phyloP scores from a whole-genome alignment of 305 asterid species.

The Plantago coronopus region DNA sequence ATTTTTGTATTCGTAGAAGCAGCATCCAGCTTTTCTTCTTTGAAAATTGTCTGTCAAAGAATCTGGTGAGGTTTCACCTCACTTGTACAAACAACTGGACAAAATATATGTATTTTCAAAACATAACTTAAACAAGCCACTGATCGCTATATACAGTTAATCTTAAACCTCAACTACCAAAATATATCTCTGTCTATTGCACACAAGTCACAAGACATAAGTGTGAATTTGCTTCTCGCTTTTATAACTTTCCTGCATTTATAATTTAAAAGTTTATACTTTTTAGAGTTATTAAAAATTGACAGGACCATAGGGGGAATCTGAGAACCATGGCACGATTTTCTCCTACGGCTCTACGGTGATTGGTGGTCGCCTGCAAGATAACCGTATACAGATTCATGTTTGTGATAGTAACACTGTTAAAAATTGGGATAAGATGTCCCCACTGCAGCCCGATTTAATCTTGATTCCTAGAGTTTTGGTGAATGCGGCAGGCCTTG shows the following conservation, averaged over 20 bases:
- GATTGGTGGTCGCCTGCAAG: constrained; percentile 55
- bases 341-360: constrained; percentile 62
- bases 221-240: no score
- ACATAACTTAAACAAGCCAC: no score
- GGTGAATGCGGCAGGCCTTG: constrained; percentile 77
- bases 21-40: background rate
- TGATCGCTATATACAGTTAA: no score
- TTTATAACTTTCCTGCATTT: no score
- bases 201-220: no score
- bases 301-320: constrained; percentile 78
- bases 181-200: no score
- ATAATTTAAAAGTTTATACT: background rate
- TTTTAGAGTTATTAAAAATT: constrained; percentile 39
- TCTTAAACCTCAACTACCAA: no score
- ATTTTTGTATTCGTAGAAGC: background rate
- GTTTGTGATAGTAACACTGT: constrained; percentile 51
- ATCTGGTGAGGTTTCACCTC: background rate
- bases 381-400: constrained; percentile 43
- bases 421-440: constrained; percentile 32
- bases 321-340: constrained; percentile 67
- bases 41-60: background rate
- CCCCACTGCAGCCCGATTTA: constrained; percentile 52
- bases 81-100: no score
- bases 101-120: no score
- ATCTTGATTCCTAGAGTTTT: constrained; percentile 58